Base-by-base conservation (phyloP, 2,329 filamentous ascomycete genomes). In the Dactylellina leptospora region DNA sequence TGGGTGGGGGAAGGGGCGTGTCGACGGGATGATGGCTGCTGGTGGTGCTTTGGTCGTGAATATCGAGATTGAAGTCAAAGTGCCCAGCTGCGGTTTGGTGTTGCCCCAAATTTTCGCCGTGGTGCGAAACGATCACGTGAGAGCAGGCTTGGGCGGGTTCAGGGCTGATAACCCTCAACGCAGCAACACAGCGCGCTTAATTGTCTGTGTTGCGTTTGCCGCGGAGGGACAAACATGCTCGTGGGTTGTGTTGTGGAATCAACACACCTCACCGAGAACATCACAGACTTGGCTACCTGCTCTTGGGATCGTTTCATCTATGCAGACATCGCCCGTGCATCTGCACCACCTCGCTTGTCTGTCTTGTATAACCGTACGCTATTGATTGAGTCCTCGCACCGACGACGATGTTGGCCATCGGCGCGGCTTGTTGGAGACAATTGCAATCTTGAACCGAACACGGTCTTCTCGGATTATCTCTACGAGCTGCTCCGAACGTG, bases 161-260 rank as follows among this genome's bases (percentile, higher is more conserved):
- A 72, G 68, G 68, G 68, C 59, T 64, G 68, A 64, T 54, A 72
- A 60, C 68, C 68, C 68, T 72, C 59, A 45, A 45, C 40, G 22
- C 40, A 45, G 9, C 38, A 33, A 33, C 30, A 16, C 36, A 40
- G 36, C 13, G 8, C 8, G 18, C 5, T 33, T 33, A 33, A 33
- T 33, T 33, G 4, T n/a, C 18, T 16, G 36, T 56, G 23, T 55
- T 33, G 60, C 59, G 58, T 45, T 18, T 33, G 16, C 2, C 18
- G 33, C 38, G 6, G 10, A 18, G 16, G 10, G 36, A 16, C 58
- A 62, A 62, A 62, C 45, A 25, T n/a, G n/a, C n/a, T n/a, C 13
- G 4, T 11, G 36, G 13, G 22, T 8, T 58, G 54, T 36, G 40
- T 58, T 58, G 54, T 33, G 18, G 22, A 56, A 1, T n/a, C n/a